Base-by-base conservation (phyloP, 805 yeast species). In the Yamadazyma insecticola region DNA sequence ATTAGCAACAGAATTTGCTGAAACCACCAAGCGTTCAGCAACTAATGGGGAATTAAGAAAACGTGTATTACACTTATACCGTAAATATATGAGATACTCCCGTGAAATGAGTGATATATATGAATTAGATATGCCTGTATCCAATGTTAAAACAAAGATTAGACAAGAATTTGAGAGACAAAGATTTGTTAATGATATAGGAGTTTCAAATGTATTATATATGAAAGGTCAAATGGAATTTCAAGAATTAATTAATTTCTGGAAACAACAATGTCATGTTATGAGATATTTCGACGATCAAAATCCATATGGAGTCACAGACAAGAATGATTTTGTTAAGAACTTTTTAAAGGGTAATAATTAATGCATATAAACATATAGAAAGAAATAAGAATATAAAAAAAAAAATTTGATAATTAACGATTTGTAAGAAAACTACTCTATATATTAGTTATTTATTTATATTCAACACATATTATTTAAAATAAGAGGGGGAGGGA, bases 101-200 rank as follows among this genome's bases (percentile, higher is more conserved):
- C 78, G 69, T 35, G 72, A 68, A 29, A 62, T 75, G 48, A 72
- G 76, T 44, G 77, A 80, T 60, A 62, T 76, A 45, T 81, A 81
- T 53, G 84, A 78, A 54, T 63, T 81, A 55, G 84, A 81, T 56
- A 72, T 81, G 67, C 90, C 95, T 19, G 76, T 81, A 8, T 78
- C 90, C 23, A 72, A 76, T 39, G 79, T 85, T 36, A 78, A 86
- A 58, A 83, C 95, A 35, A 83, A 81, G 62, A 72, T 86, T 44
- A 78, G 95, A 71, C 92, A 85, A 59, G 92, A 86, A 59, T 86
- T 86, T 46, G 95, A 86, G 60, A 79, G 94, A 64, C 72, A 85
- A 51, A 71, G 95, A 51, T 85, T 67, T 51, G 86, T 84, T 31
- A 63, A 64, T 32, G 86, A 81, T 50, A 55, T 80, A 43, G 74